Evolutionary conservation across 768 basidiomycete species (phyloP), one percentile per base, ranked within the genome.

Genomic region (Dacryopinax primogenitus): DNA sequence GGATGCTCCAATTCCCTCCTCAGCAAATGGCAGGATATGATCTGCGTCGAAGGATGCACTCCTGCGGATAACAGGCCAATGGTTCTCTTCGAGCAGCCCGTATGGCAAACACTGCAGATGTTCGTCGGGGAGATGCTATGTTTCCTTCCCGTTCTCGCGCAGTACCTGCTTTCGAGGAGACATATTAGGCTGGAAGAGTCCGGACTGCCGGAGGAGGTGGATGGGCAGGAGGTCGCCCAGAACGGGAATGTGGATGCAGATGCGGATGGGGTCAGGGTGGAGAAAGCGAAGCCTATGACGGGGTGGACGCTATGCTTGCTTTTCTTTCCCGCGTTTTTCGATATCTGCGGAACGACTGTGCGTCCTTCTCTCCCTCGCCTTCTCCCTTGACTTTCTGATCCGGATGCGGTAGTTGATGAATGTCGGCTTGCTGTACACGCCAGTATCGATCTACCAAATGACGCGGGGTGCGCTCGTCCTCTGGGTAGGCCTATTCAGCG

Each of bases 381-480:
- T 47, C 32, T 51, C 65, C 65, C 63, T 66, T 64, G 62, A 67
- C 33, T 30, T 66, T 39, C 47, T 69, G 66, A 45, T 1, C n/a
- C 41, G 30, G 30, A 44, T 35, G 62, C 28, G 65, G 65, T 73
- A 80, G 77, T 77, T 96, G 69, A 97, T 98, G 96, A 96, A 96
- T 73, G 80, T 95, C 69, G 96, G 96, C 64, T 82, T 99, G 58
- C 82, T 99, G 36, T 92, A 94, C 75, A 94, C 93, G 1, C 95
- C 95, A 32, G 96, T 99, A 64, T 93, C 90, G 44, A 92, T 97
- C 70, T 98, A 91, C 79, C 95, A 96, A 76, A 95, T 96, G 93
- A 74, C 74, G 9, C 70, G 77, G 62, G 93, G 94, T 62, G 88
- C 92, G 44, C 84, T 96, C 65, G 92, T 96, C 61, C 82, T 95